Conservation (phyloP, 345 rosid genomes). For the Iberis pinnata region DNA sequence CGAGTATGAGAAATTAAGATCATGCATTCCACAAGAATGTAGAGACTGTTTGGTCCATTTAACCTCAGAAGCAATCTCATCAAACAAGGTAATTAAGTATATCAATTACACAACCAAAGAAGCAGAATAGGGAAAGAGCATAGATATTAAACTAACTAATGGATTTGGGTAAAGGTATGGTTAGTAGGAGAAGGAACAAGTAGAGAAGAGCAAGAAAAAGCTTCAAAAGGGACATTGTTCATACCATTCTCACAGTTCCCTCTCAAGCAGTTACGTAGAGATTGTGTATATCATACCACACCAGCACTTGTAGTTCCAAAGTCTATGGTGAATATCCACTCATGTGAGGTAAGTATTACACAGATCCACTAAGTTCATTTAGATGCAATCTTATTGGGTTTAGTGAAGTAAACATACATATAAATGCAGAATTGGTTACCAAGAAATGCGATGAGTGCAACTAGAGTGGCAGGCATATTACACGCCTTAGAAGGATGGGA, state of each 20-base stretch:
- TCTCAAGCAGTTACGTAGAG: conserved; percentile 37
- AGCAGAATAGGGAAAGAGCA: no score
- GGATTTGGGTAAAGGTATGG: conserved; percentile 53
- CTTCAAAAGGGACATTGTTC: conserved; percentile 32
- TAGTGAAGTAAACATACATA: no score
- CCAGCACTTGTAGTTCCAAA: conserved; percentile 49
- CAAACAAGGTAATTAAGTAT: conserved; percentile 22
- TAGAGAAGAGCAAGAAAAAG: conserved; percentile 42
- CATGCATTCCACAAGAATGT: conserved; percentile 15
- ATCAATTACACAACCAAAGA: no score
- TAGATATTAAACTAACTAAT: no score
- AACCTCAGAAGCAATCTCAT: conserved; percentile 13
- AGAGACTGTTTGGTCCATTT: conserved; percentile 26
- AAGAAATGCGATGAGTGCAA: conserved; percentile 52
- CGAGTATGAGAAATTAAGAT: conserved; percentile 35
- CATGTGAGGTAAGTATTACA: conserved; percentile 48
- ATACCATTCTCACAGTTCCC: conserved; percentile 45
- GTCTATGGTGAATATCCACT: conserved; percentile 43
- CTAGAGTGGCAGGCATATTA: conserved; percentile 47
- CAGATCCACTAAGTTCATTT: conserved; percentile 1
- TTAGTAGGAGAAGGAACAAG: conserved; percentile 51
- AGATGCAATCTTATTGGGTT: no score
- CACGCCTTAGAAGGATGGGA: conserved; percentile 52
- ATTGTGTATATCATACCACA: conserved; percentile 51
- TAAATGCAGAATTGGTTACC: conserved; percentile 51